A percentile compares a stretch with the other conserved stretches of the same genome.
These are phyloP conservation scores for Lagenaria siceraria DNA, from an alignment of 306 rosid genomes.

Conservation along the genomic window DNA sequence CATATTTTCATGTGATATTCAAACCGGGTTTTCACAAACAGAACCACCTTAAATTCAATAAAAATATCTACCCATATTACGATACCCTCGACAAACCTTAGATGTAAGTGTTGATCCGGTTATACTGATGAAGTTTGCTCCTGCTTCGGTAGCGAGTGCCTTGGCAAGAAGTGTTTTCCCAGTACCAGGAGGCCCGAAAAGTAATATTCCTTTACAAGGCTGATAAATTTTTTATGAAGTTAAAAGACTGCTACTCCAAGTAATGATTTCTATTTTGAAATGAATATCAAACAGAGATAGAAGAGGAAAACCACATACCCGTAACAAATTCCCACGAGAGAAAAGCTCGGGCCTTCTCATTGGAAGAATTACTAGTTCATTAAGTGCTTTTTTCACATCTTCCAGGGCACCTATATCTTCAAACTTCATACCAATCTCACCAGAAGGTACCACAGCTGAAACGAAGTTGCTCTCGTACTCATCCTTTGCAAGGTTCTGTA, in stretches of 20 bases:
- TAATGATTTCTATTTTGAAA: not conserved
- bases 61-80: not conserved
- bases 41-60: not conserved
- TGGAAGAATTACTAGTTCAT: conserved; percentile 94
- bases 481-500: conserved; percentile 86
- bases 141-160: conserved; percentile 97
- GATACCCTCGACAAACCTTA: conserved; percentile 34
- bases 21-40: not conserved
- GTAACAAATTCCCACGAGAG: conserved; percentile 82
- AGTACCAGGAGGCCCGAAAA: conserved; percentile 99
- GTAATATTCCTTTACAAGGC: conserved; percentile 98
- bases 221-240: conserved; percentile 19
- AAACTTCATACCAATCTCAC: conserved; percentile 95
- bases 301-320: conserved; percentile 41
- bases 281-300: conserved; percentile 7
- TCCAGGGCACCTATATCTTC: conserved; percentile 96
- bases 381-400: conserved; percentile 77
- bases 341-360: conserved; percentile 94
- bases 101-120: conserved; percentile 96
- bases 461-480: conserved; percentile 88
- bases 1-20: not conserved
- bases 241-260: conserved; percentile 1
- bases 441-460: conserved; percentile 87
- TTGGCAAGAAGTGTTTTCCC: conserved; percentile 98
- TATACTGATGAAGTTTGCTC: conserved; percentile 93